phyloP scores from a whole-genome alignment of 345 rosid genomes.

The Corymbia maculata region DNA sequence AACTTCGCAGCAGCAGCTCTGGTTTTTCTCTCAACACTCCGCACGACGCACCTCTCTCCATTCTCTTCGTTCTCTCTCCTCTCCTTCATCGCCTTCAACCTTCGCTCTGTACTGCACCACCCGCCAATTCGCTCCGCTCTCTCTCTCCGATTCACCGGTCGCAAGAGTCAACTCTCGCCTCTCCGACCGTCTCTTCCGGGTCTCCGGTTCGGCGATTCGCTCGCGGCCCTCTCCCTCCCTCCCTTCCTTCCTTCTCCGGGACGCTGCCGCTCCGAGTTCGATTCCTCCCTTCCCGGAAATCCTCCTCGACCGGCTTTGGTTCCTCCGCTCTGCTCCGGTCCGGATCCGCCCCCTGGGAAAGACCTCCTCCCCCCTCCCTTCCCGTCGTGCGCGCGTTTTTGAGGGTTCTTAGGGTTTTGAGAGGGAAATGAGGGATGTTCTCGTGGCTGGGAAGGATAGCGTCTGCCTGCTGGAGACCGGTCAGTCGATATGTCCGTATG shows the following conservation, averaged over 20 bases:
- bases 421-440: constrained; percentile 87
- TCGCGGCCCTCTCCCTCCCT: not conserved
- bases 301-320: not conserved
- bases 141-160: not conserved
- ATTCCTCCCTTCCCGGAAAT: not conserved
- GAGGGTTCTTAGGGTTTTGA: not conserved
- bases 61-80: not conserved
- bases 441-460: constrained; percentile 68
- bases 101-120: not conserved
- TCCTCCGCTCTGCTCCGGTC: not conserved
- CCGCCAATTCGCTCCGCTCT: not conserved
- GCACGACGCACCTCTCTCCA: not conserved
- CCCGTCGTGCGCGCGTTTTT: not conserved
- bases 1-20: not conserved
- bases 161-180: not conserved
- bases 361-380: not conserved
- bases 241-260: not conserved
- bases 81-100: not conserved
- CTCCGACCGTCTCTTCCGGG: not conserved
- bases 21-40: not conserved
- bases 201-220: not conserved
- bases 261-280: not conserved
- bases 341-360: not conserved
- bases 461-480: constrained; percentile 69
- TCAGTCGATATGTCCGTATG: constrained; percentile 77